phyloP scores from a whole-genome alignment of 306 rosid species.

The Gleditsia sinensis region DNA sequence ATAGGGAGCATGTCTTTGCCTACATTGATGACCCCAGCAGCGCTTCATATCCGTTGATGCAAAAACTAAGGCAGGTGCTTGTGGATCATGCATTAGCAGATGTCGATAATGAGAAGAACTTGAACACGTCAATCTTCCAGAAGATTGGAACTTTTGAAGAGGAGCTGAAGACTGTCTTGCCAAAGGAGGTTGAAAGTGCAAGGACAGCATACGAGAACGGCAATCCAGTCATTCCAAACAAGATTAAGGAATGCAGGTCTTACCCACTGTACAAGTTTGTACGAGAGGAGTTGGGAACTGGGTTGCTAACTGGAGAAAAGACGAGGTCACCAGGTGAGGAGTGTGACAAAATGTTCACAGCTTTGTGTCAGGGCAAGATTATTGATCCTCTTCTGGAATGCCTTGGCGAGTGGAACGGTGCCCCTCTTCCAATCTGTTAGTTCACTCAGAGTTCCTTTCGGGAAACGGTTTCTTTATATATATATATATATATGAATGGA shows the following conservation, averaged over 20 bases:
- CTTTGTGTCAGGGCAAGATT: slow-evolving; percentile 77
- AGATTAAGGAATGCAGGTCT: slow-evolving; percentile 74
- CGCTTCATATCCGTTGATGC: slow-evolving; percentile 87
- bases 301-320: slow-evolving; percentile 67
- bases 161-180: slow-evolving; percentile 63
- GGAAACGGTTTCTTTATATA: slow-evolving; percentile 14
- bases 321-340: slow-evolving; percentile 79
- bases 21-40: slow-evolving; percentile 80
- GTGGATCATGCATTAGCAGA: slow-evolving; percentile 75
- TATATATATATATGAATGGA: neutral
- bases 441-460: neutral
- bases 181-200: slow-evolving; percentile 74
- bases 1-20: slow-evolving; percentile 67
- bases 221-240: slow-evolving; percentile 49
- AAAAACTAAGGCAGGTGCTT: slow-evolving; percentile 68
- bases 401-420: slow-evolving; percentile 79
- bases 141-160: slow-evolving; percentile 79
- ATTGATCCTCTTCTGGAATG: slow-evolving; percentile 82
- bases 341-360: slow-evolving; percentile 73
- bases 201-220: slow-evolving; percentile 65
- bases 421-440: slow-evolving; percentile 80
- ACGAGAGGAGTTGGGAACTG: slow-evolving; percentile 66
- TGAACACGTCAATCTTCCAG: slow-evolving; percentile 78
- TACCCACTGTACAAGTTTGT: slow-evolving; percentile 86
- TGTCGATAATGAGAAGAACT: slow-evolving; percentile 57